phyloP scores from a whole-genome alignment of 331 rosid species.

The Ulmus americana region DNA sequence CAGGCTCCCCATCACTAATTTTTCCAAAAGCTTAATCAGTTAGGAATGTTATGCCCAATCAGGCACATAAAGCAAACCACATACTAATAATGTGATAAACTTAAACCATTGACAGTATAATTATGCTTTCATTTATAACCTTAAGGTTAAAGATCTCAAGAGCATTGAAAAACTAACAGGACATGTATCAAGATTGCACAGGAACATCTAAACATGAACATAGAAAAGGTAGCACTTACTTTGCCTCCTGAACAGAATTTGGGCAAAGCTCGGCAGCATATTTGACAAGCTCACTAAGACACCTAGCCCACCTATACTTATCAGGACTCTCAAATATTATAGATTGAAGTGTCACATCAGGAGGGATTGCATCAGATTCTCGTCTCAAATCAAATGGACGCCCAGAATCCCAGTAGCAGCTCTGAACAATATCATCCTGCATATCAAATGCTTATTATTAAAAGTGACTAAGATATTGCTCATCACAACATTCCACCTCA shows the following conservation, averaged over 20 bases:
- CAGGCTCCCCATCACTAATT: not conserved
- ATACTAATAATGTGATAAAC: not conserved
- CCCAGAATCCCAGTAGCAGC: slow-evolving; percentile 95
- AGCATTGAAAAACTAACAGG: not conserved
- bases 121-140: no score
- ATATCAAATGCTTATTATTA: slow-evolving; percentile 22
- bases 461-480: slow-evolving; percentile 5
- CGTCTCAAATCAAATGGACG: slow-evolving; percentile 89
- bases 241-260: slow-evolving; percentile 83
- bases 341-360: slow-evolving; percentile 88
- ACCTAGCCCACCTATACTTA: slow-evolving; percentile 96
- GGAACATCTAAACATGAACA: not conserved
- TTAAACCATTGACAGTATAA: no score
- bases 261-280: slow-evolving; percentile 97
- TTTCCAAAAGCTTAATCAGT: not conserved
- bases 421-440: slow-evolving; percentile 96
- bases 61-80: not conserved
- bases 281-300: slow-evolving; percentile 91
- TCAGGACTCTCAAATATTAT: slow-evolving; percentile 98
- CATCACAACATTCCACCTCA: slow-evolving; percentile 18
- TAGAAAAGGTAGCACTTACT: slow-evolving; percentile 38
- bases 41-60: not conserved
- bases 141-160: not conserved
- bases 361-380: slow-evolving; percentile 89
- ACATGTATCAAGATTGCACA: not conserved